phyloP scores from a whole-genome alignment of 2,329 filamentous ascomycete species.

The Talaromyces sp. region DNA sequence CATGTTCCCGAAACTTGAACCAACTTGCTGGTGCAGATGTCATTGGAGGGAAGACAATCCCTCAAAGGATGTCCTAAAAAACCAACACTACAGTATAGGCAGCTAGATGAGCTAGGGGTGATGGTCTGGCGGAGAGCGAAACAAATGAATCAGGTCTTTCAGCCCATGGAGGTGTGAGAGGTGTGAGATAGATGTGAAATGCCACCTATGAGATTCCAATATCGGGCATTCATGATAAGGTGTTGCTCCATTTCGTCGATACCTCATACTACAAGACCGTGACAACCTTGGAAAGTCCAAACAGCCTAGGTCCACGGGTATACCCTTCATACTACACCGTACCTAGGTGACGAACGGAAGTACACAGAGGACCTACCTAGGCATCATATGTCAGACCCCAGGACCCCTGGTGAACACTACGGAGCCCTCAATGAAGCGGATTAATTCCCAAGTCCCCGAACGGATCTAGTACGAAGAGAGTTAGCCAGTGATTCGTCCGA shows the following conservation, averaged over 20 bases:
- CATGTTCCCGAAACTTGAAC: constrained; percentile 17
- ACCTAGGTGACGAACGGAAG: background rate
- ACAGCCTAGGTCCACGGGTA: too few relatives aligned
- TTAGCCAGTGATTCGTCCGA: constrained; percentile 12
- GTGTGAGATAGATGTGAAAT: constrained; percentile 20
- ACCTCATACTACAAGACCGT: too few relatives aligned
- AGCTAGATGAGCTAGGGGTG: background rate
- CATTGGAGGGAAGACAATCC: background rate
- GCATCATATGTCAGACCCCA: constrained; percentile 22
- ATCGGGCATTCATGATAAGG: background rate
- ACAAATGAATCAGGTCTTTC: background rate
- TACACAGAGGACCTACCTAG: constrained; percentile 13
- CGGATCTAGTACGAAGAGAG: constrained; percentile 13
- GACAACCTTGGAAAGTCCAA: too few relatives aligned
- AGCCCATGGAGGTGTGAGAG: background rate
- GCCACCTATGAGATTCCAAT: background rate
- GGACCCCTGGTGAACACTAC: background rate
- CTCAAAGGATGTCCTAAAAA: too few relatives aligned
- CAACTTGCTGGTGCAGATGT: background rate
- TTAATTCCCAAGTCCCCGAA: constrained; percentile 6
- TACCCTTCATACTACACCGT: too few relatives aligned
- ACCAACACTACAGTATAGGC: background rate
- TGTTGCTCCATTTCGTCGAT: too few relatives aligned
- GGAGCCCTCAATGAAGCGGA: background rate
- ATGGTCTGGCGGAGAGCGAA: constrained; percentile 19